Evolutionary conservation across 305 asterid species (phyloP).

Genomic region (Fraxinus platypoda): DNA sequence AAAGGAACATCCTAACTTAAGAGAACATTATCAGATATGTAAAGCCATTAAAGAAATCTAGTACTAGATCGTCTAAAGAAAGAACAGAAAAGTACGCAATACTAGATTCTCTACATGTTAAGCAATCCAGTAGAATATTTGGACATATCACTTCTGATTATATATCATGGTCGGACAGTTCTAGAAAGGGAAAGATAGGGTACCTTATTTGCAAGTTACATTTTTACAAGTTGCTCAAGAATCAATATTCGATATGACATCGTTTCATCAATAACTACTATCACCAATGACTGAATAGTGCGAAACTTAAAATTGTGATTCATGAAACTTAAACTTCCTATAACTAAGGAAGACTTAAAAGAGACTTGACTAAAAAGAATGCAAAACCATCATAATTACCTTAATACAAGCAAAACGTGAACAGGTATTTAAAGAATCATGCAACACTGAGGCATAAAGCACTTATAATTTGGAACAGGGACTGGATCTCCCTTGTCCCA

Average conservation of each 20-base stretch:
- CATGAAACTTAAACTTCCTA: neutral
- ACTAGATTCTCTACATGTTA: too few species aligned
- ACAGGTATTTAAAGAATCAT: neutral
- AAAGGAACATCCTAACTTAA: too few species aligned
- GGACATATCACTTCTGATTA: neutral
- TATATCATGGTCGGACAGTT: neutral
- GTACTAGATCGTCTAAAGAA: too few species aligned
- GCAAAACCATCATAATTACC: neutral
- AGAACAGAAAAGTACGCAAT: too few species aligned
- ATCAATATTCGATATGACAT: neutral
- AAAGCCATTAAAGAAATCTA: neutral
- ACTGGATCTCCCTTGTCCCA: neutral
- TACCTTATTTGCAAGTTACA: neutral
- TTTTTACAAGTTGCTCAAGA: neutral
- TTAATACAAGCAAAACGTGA: neutral
- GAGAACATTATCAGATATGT: too few species aligned
- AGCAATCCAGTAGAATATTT: too few species aligned
- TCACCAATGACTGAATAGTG: neutral
- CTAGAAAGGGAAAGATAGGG: neutral
- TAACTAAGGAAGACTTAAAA: neutral
- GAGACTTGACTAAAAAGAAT: neutral
- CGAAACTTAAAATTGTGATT: neutral
- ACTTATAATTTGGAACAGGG: neutral
- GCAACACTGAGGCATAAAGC: neutral
- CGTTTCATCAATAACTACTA: neutral